phyloP scores from a whole-genome alignment of 2,329 filamentous ascomycete genomes.

The Scedosporium boydii region DNA sequence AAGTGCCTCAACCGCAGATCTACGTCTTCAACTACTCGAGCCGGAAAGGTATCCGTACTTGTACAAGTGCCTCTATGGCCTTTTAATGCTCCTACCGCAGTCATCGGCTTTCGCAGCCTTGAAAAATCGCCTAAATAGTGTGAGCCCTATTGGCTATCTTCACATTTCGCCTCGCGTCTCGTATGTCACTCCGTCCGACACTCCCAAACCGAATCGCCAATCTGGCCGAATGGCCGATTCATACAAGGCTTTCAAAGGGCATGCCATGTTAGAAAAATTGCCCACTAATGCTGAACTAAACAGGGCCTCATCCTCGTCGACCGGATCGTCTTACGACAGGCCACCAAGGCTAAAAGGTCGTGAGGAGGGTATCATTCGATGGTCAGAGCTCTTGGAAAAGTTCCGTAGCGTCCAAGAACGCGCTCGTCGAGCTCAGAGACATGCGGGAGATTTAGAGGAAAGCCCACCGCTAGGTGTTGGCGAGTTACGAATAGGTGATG shows the following conservation, averaged over 20 bases:
- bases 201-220: neutral
- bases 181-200: conserved; percentile 11
- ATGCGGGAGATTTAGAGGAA: conserved; percentile 42
- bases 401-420: conserved; percentile 87
- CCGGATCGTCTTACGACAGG: conserved; percentile 54
- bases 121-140: conserved; percentile 93
- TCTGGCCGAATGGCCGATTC: too few species aligned
- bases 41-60: conserved; percentile 91
- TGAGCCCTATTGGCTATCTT: conserved; percentile 92
- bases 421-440: conserved; percentile 60
- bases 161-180: conserved; percentile 54
- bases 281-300: conserved; percentile 8
- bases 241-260: too few species aligned
- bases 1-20: conserved; percentile 43
- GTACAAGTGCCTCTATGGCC: conserved; percentile 94
- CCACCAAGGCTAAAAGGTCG: conserved; percentile 71
- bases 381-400: conserved; percentile 88
- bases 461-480: conserved; percentile 32
- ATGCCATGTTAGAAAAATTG: neutral
- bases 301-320: conserved; percentile 24
- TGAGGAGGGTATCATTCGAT: conserved; percentile 78
- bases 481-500: conserved; percentile 32
- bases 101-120: conserved; percentile 93
- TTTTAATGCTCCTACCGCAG: conserved; percentile 96
- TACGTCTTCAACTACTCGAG: conserved; percentile 88